phyloP scores from a whole-genome alignment of 495 filamentous ascomycete genomes.

The Chaetomidium leptoderma region DNA sequence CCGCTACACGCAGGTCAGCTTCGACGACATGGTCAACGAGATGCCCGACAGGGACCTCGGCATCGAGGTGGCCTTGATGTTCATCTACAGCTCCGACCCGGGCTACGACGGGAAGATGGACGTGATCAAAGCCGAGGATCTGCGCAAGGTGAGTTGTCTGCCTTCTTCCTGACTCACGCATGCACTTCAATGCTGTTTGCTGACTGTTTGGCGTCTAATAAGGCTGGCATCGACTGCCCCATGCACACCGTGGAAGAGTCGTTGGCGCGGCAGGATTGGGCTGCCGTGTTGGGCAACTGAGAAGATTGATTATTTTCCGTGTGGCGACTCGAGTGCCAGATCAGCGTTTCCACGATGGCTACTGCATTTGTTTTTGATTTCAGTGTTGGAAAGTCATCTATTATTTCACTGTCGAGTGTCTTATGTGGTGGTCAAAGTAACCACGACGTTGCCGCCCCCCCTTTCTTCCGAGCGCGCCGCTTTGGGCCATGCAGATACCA shows the following conservation, averaged over 20 bases:
- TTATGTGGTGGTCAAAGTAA: no score
- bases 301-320: background rate
- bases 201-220: background rate
- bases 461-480: no score
- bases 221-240: slow-evolving; percentile 35
- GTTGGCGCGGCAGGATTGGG: slow-evolving; percentile 23
- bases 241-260: slow-evolving; percentile 33
- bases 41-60: slow-evolving; percentile 33
- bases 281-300: background rate
- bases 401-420: no score
- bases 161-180: background rate
- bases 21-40: slow-evolving; percentile 35
- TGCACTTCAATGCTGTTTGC: background rate
- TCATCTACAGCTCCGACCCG: slow-evolving; percentile 34
- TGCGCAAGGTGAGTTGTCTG: slow-evolving; percentile 32
- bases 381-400: no score
- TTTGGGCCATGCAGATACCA: no score
- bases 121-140: slow-evolving; percentile 37
- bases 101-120: slow-evolving; percentile 42
- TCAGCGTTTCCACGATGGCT: no score
- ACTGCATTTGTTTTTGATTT: no score
- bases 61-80: slow-evolving; percentile 40
- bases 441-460: no score
- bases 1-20: slow-evolving; percentile 33
- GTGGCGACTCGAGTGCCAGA: background rate